Evolutionary conservation across 208 protist genomes (phyloP), one percentile per base, ranked within the genome.

Genomic region (Trypanosoma scelopori): DNA sequence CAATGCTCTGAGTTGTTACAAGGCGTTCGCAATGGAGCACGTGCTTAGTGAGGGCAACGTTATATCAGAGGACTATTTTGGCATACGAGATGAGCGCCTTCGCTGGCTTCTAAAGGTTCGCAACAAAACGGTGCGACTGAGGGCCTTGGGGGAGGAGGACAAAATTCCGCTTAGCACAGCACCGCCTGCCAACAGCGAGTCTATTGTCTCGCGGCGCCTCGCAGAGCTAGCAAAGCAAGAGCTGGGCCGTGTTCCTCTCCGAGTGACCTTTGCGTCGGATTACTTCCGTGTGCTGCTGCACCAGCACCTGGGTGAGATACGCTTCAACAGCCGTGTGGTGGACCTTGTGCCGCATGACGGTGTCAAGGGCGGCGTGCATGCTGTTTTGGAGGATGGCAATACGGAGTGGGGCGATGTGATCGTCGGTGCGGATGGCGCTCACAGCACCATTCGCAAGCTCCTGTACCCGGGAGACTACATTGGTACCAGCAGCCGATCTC

Each of bases 361-460:
- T 37, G 68, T 93, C 28, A 93, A 91, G 41, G 87, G 87, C 25
- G 91, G 91, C 11, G 91, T 94, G 12, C 79, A 92, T 56, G 91
- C 71, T 32, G 71, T 93, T 39, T 68, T 92, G 3, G 78, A 91
- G 23, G 82, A 93, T 51, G 87, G 87, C 1, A 61, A 67, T 3
- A 84, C 87, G 9, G 87, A 94, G 71, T 96, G 87, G 86, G 91
- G 91, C 3, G 91, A 96, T 57, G 79, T 96, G 9, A 87, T 96
- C 39, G 91, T 96, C 3, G 87, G 91, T 9, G 91, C 91, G 9
- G 91, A 96, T 53, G 91, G 91, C 18, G 87, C 91, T 76, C 71
- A 90, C 75, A 93, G 85, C 57, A 92, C 82, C 0, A 74, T 96
- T 16, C 85, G 91, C 1, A 64, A 69, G 20, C 65, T 96, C n/a